Evolutionary conservation across 148 eudicot species (phyloP), one percentile per base, ranked within the genome.

Genomic region (Talinum fruticosum): DNA sequence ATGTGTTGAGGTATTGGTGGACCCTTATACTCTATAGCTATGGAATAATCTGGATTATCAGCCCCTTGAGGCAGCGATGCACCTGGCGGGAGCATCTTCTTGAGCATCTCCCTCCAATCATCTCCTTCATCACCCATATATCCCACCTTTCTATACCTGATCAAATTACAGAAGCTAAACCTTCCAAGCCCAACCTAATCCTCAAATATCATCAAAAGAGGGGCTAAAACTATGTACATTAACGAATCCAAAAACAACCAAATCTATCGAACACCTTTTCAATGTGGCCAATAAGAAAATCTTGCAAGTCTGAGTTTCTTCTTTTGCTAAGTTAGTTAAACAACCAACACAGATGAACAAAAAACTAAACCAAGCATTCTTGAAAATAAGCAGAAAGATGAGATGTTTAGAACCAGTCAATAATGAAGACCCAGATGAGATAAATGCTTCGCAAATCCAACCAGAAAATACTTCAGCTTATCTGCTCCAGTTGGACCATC

Each of bases 31-130:
- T 93, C 99, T 35, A 88, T 76, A 24, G 97, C 99, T 80, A 93
- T 90, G 0, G 99, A 96, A 72, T 87, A 93, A 76, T 96, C 97
- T 10, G 89, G 88, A 34, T 87, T 86, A 69, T 86, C 90, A 53
- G 84, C 87, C 15, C 87, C 83, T 75, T 85, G 89, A 26, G 97
- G 94, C 44, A 90, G 69, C 8, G 91, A 76, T 59, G 94, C 85
- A 57, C 97, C 97, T 4, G 93, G 94, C 34, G 97, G 97, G 38
- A 96, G 90, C 99, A 93, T 93, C 86, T 89, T 90, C 79, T 83
- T 84, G 65, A 89, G 86, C 88, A 88, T 73, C 41, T 87, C 90
- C 84, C 82, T 92, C 98, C 98, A 93, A 73, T 85, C 83, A 24
- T 85, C 82, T 78, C 72, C 81, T 67, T 79, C 84, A 66, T 85